phyloP scores from a whole-genome alignment of 257 asterid species.

The Henckelia pumila region DNA sequence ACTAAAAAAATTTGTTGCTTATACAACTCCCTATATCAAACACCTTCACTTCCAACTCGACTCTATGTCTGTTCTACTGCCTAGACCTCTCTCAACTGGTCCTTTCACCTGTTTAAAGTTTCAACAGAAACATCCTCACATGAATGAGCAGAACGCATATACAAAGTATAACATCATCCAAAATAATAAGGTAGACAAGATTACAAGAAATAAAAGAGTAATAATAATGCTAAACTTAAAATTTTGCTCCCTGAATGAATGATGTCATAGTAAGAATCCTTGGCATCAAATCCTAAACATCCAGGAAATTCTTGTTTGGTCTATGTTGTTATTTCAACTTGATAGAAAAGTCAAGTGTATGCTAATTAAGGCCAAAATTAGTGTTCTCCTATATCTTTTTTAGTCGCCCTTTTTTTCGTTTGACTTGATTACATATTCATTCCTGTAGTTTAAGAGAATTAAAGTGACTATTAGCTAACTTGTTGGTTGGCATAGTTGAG shows the following conservation, averaged over 20 bases:
- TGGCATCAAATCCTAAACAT: not conserved
- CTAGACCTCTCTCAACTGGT: not conserved
- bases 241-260: not conserved
- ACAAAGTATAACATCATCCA: not conserved
- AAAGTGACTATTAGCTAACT: conserved; percentile 22
- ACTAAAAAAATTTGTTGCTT: not conserved
- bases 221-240: not conserved
- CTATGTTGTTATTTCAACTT: conserved; percentile 6
- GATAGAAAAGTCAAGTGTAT: not conserved
- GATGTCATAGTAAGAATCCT: not conserved
- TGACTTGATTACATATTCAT: not conserved
- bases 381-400: conserved; percentile 1
- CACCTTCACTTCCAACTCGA: not conserved
- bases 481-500: conserved; percentile 18
- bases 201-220: not conserved
- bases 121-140: not conserved
- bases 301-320: conserved; percentile 7
- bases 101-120: not conserved
- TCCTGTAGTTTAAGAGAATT: not conserved
- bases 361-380: not conserved
- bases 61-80: not conserved
- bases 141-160: not conserved
- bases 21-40: not conserved
- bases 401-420: not conserved
- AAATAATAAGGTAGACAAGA: not conserved